Conservation (phyloP, 2,329 filamentous ascomycete species). For the Dissoconium aciculare region DNA sequence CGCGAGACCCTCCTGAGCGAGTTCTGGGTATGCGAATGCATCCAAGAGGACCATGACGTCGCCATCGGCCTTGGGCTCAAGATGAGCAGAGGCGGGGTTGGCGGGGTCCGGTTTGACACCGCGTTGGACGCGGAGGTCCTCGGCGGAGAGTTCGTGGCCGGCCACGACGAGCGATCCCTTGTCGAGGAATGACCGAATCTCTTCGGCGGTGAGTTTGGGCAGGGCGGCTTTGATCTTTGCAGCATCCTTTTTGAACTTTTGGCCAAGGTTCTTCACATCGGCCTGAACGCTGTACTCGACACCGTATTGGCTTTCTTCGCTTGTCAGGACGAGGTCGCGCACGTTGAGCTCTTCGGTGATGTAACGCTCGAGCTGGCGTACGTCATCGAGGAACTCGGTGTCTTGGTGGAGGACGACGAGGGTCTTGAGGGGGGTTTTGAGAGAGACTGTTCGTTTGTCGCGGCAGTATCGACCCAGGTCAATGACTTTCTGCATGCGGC, state of each 20-base stretch:
- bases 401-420: conserved; percentile 80
- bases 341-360: conserved; percentile 87
- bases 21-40: conserved; percentile 62
- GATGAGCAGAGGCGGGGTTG: conserved; percentile 54
- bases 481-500: conserved; percentile 90
- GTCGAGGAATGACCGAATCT: conserved; percentile 65
- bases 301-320: conserved; percentile 78
- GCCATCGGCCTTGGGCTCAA: conserved; percentile 77
- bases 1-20: conserved; percentile 76
- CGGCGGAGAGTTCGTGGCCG: conserved; percentile 67
- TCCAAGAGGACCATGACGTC: conserved; percentile 90
- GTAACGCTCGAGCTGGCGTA: conserved; percentile 73
- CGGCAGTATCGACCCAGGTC: conserved; percentile 75
- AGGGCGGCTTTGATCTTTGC: conserved; percentile 82
- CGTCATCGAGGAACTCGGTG: conserved; percentile 67
- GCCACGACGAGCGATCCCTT: conserved; percentile 66
- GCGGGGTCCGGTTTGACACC: conserved; percentile 58
- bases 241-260: conserved; percentile 94
- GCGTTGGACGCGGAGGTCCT: conserved; percentile 70
- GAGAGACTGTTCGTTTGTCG: conserved; percentile 66
- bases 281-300: conserved; percentile 81
- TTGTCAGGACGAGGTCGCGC: conserved; percentile 66
- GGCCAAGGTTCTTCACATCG: conserved; percentile 87
- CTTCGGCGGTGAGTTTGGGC: conserved; percentile 58
- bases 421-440: conserved; percentile 84